Base-by-base conservation (phyloP, 495 filamentous ascomycete genomes). In the Trichoderma orchidacearum region DNA sequence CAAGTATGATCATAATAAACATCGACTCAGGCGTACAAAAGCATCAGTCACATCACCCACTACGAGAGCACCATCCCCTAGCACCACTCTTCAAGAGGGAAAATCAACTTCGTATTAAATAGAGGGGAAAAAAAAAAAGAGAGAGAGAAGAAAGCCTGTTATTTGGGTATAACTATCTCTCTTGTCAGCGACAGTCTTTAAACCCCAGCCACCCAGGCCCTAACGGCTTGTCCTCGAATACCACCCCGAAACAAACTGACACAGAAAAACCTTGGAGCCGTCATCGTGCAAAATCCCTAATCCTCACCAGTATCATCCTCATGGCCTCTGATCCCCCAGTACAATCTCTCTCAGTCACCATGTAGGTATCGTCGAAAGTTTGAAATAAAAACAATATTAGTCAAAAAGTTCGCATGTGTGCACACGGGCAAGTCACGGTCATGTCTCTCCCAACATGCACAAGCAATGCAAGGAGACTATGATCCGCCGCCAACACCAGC, bases 71-170 rank as follows among this genome's bases (percentile, higher is more conserved):
- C n/a, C n/a, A n/a, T n/a, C n/a, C n/a, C n/a, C n/a, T n/a, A n/a
- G n/a, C n/a, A n/a, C n/a, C n/a, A n/a, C n/a, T n/a, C n/a, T n/a
- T n/a, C n/a, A n/a, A n/a, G n/a, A n/a, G n/a, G n/a, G n/a, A n/a
- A 45, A 45, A 48, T 25, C 23, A 17, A 27, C 41, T 23, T 48
- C 2, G 21, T 25, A 48, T n/a, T 9, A 48, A 48, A 48, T 21
- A 9, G 21, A 30, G 55, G 28, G 30, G 38, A 55, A 53, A 51
- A 35, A 55, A 62, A 59, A 17, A 27, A 45, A n/a, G n/a, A 30
- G 53, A 31, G 53, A 28, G 45, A 21, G 62, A 56, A 52, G 17
- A 17, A 31, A 18, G 27, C 15, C 12, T 48, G 41, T 23, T 36
- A 36, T 48, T 48, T 23, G 41, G 41, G 41, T 48, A 48, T 48